Evolutionary conservation across 1,139 yeast genomes (phyloP).

Genomic region (Candida sp.): DNA sequence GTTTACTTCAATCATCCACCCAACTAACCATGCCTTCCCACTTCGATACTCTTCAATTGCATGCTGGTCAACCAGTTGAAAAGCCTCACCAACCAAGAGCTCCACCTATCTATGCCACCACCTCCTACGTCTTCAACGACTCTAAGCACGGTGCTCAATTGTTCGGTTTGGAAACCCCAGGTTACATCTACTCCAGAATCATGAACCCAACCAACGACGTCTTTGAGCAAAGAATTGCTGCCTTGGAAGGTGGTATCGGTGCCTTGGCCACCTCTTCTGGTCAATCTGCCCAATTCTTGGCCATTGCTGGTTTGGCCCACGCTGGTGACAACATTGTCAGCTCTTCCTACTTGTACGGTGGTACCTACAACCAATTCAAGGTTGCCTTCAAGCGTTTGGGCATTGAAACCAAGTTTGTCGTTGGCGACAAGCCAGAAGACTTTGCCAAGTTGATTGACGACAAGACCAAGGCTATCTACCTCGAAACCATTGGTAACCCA

Average conservation of each 20-base stretch:
- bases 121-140: slow-evolving; percentile 85
- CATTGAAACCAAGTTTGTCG: slow-evolving; percentile 81
- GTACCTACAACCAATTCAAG: slow-evolving; percentile 95
- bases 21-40: slow-evolving; percentile 51
- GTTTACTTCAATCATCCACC: not conserved
- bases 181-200: slow-evolving; percentile 87
- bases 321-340: slow-evolving; percentile 90
- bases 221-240: slow-evolving; percentile 90
- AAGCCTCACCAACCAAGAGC: slow-evolving; percentile 78
- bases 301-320: slow-evolving; percentile 84
- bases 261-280: slow-evolving; percentile 95
- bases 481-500: slow-evolving; percentile 96
- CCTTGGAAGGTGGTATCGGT: slow-evolving; percentile 90
- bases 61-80: slow-evolving; percentile 83
- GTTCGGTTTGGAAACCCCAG: slow-evolving; percentile 82
- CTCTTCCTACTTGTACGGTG: slow-evolving; percentile 92
- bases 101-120: slow-evolving; percentile 88
- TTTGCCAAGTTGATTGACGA: slow-evolving; percentile 78
- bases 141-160: slow-evolving; percentile 92
- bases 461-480: slow-evolving; percentile 86
- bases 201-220: slow-evolving; percentile 94
- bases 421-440: slow-evolving; percentile 74
- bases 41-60: slow-evolving; percentile 91
- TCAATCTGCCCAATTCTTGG: slow-evolving; percentile 92
- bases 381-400: slow-evolving; percentile 91